Evolutionary conservation across 2,329 filamentous ascomycete genomes (phyloP).

Genomic region (Microdochium paspali): DNA sequence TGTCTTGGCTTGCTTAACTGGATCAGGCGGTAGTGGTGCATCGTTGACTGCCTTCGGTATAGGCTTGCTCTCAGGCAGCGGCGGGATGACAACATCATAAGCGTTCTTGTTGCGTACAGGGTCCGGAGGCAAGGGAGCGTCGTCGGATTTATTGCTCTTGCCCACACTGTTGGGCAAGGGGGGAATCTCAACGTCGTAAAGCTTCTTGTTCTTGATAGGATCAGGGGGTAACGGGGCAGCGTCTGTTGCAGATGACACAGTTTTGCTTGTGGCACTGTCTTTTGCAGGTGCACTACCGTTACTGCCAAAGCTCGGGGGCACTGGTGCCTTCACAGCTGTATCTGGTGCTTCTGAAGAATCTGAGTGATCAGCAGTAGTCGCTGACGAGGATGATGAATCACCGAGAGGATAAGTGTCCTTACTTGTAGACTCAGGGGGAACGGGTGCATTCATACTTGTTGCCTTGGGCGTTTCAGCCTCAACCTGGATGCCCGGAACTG

Average conservation of each 20-base stretch:
- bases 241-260: slow-evolving; percentile 8
- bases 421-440: slow-evolving; percentile 47
- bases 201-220: slow-evolving; percentile 19
- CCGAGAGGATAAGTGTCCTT: slow-evolving; percentile 38
- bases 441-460: slow-evolving; percentile 24
- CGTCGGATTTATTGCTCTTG: slow-evolving; percentile 13
- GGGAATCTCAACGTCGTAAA: slow-evolving; percentile 22
- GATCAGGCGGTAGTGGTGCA: slow-evolving; percentile 29
- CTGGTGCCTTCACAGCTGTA: slow-evolving; percentile 15
- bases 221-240: slow-evolving; percentile 32
- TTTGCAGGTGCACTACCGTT: slow-evolving; percentile 8
- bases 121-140: slow-evolving; percentile 31
- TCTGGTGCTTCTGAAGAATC: slow-evolving; percentile 10
- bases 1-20: slow-evolving; percentile 18
- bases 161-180: slow-evolving; percentile 21
- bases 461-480: slow-evolving; percentile 22
- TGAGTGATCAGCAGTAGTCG: slow-evolving; percentile 24
- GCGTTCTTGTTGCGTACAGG: slow-evolving; percentile 19
- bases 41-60: slow-evolving; percentile 11
- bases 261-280: slow-evolving; percentile 1
- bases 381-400: slow-evolving; percentile 43
- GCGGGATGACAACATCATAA: slow-evolving; percentile 8
- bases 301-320: slow-evolving; percentile 24
- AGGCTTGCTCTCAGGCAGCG: background rate
- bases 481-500: slow-evolving; percentile 25